Percentiles rank a stretch among this genome's conserved stretches.
Conservation (phyloP, 1,284 basidiomycete genomes). For the Rhizoctonia solani region DNA sequence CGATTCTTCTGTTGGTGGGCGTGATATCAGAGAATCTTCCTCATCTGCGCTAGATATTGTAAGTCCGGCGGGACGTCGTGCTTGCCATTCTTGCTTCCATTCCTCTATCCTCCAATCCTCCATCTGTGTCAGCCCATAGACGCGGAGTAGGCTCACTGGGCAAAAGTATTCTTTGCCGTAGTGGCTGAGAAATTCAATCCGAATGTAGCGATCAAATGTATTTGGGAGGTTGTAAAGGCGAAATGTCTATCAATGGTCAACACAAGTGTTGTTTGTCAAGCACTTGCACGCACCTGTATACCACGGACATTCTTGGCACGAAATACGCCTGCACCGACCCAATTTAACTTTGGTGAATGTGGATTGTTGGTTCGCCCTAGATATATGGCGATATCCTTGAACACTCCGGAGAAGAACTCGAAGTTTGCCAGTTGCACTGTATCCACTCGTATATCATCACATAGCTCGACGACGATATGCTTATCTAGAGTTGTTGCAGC, state of each 20-base stretch:
- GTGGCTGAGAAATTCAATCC: slow-evolving; percentile 92
- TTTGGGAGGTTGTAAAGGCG: slow-evolving; percentile 69
- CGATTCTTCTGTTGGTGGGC: slow-evolving; percentile 40
- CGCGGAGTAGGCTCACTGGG: slow-evolving; percentile 88
- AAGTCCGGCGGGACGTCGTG: slow-evolving; percentile 37
- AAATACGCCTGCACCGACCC: slow-evolving; percentile 76
- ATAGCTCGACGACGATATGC: slow-evolving; percentile 93
- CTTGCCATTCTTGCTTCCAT: slow-evolving; percentile 67
- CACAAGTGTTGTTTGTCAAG: too few relatives aligned
- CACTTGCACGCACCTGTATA: slow-evolving; percentile 89
- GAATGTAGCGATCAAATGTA: slow-evolving; percentile 90
- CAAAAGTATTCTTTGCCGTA: slow-evolving; percentile 98
- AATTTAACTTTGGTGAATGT: slow-evolving; percentile 68
- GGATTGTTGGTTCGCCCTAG: slow-evolving; percentile 70
- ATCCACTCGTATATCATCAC: slow-evolving; percentile 90
- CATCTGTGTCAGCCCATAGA: slow-evolving; percentile 95
- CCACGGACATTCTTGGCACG: slow-evolving; percentile 87
- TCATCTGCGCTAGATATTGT: slow-evolving; percentile 35
- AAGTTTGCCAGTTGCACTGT: slow-evolving; percentile 96
- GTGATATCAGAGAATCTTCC: slow-evolving; percentile 30
- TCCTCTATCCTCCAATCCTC: slow-evolving; percentile 94
- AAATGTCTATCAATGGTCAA: slow-evolving; percentile 79
- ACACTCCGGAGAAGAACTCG: slow-evolving; percentile 97
- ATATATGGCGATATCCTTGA: slow-evolving; percentile 88
- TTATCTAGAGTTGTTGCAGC: slow-evolving; percentile 58